Percentiles rank a stretch among this genome's conserved stretches.
Evolutionary conservation across 1,284 basidiomycete genomes (phyloP).

Genomic region (Ceratobasidium sp.): DNA sequence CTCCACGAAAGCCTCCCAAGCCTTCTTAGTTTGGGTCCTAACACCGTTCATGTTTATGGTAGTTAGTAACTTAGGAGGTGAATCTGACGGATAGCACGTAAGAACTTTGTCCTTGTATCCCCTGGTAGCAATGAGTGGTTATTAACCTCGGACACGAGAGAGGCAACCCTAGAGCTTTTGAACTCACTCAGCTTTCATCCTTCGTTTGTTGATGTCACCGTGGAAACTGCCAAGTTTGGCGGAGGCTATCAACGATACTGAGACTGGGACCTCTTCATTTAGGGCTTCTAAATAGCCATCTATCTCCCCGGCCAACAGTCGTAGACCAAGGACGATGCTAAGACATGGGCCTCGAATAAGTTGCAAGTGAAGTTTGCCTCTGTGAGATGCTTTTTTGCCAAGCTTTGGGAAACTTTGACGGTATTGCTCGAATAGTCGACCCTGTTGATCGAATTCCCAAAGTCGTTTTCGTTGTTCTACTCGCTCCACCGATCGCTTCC

Average conservation of each 20-base stretch:
- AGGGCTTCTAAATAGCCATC: background rate
- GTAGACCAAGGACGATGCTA: background rate
- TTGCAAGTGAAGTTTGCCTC: background rate
- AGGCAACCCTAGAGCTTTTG: too few relatives aligned
- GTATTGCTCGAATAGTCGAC: background rate
- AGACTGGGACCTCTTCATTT: background rate
- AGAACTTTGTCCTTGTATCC: background rate
- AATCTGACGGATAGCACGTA: background rate
- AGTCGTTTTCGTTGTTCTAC: background rate
- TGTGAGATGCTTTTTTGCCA: background rate
- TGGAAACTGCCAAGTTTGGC: background rate
- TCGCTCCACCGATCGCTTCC: background rate
- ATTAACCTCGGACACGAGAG: too few relatives aligned
- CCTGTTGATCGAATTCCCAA: background rate
- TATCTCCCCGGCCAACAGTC: background rate
- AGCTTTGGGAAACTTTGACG: background rate
- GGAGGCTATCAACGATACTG: background rate
- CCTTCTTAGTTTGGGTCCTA: background rate
- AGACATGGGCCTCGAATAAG: conserved; percentile 4
- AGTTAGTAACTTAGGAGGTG: background rate
- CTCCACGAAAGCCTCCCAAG: background rate
- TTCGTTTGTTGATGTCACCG: too few relatives aligned
- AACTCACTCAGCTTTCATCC: background rate
- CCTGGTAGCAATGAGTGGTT: too few relatives aligned
- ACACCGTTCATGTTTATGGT: background rate